Evolutionary conservation across 2,329 filamentous ascomycete species (phyloP).

Genomic region (Fusarium sp.): DNA sequence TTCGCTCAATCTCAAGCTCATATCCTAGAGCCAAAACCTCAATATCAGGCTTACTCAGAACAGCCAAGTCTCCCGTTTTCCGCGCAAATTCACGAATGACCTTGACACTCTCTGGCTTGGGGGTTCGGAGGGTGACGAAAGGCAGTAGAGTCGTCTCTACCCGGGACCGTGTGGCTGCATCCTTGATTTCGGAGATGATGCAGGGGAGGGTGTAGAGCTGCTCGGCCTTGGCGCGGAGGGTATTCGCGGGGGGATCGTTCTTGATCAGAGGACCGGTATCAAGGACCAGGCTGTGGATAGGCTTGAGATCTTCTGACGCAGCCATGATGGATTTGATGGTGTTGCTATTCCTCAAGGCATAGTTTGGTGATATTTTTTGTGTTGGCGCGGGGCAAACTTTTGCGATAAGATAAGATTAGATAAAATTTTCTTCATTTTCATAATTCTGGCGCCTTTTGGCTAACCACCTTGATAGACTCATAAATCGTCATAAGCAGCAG

Average conservation of each 20-base stretch:
- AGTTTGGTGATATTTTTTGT: conserved; percentile 41
- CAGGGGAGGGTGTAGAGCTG: conserved; percentile 84
- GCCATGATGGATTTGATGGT: conserved; percentile 35
- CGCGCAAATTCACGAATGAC: conserved; percentile 87
- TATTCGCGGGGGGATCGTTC: conserved; percentile 87
- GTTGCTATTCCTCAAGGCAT: background rate
- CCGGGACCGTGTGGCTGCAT: conserved; percentile 81
- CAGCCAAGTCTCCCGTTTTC: conserved; percentile 87
- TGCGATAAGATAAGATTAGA: conserved; percentile 34
- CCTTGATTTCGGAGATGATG: conserved; percentile 88
- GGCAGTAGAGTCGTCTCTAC: conserved; percentile 87
- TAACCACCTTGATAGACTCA: background rate
- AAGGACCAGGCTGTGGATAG: conserved; percentile 84
- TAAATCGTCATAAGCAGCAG: background rate
- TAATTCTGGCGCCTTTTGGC: background rate
- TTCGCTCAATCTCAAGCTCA: conserved; percentile 91
- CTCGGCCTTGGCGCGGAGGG: conserved; percentile 81
- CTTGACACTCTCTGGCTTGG: conserved; percentile 80
- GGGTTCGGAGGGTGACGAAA: conserved; percentile 82
- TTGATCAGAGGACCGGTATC: conserved; percentile 95
- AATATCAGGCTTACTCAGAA: conserved; percentile 89
- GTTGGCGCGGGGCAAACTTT: conserved; percentile 40
- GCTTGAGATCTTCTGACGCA: conserved; percentile 59
- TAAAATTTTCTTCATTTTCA: background rate
- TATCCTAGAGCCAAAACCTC: conserved; percentile 91